Evolutionary conservation across 176 grass and related monocot species (phyloP).

Genomic region (Pontederia paniculata): DNA sequence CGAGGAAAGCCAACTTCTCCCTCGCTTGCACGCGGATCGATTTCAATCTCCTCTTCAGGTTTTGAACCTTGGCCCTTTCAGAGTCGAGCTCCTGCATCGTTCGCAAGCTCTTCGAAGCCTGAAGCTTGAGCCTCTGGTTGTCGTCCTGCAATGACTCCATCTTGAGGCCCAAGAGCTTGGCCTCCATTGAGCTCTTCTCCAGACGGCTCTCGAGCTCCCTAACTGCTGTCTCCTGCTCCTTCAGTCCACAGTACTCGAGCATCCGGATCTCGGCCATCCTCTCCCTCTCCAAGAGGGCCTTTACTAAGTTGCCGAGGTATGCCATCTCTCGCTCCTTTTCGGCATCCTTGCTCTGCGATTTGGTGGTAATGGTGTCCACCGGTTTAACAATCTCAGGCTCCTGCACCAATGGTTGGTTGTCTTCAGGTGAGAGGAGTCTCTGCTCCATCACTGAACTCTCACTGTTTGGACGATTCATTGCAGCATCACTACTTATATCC

Average conservation of each 20-base stretch:
- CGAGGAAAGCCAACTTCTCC: conserved; percentile 11
- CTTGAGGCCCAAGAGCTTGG: conserved; percentile 32
- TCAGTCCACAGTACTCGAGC: conserved; percentile 46
- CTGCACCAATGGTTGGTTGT: neutral
- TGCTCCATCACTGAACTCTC: neutral
- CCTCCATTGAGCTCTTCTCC: conserved; percentile 28
- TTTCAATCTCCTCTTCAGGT: conserved; percentile 24
- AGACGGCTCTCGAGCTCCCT: conserved; percentile 46
- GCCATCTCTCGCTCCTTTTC: conserved; percentile 29
- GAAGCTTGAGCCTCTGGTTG: conserved; percentile 47
- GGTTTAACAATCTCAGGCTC: neutral
- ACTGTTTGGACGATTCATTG: too few species aligned
- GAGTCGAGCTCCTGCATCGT: conserved; percentile 35
- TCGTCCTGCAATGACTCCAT: conserved; percentile 57
- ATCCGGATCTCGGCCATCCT: conserved; percentile 44
- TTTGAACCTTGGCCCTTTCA: conserved; percentile 37
- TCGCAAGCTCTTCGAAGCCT: conserved; percentile 32
- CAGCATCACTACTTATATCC: too few species aligned
- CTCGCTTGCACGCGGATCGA: conserved; percentile 16
- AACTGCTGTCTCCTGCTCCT: conserved; percentile 31
- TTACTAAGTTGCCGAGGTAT: conserved; percentile 33
- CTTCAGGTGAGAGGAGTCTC: neutral
- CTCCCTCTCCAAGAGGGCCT: conserved; percentile 49
- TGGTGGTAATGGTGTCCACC: neutral
- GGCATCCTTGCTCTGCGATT: neutral